These are phyloP conservation scores for Erodium texanum DNA, from an alignment of 441 rosid genomes.

Conservation along the genomic window DNA sequence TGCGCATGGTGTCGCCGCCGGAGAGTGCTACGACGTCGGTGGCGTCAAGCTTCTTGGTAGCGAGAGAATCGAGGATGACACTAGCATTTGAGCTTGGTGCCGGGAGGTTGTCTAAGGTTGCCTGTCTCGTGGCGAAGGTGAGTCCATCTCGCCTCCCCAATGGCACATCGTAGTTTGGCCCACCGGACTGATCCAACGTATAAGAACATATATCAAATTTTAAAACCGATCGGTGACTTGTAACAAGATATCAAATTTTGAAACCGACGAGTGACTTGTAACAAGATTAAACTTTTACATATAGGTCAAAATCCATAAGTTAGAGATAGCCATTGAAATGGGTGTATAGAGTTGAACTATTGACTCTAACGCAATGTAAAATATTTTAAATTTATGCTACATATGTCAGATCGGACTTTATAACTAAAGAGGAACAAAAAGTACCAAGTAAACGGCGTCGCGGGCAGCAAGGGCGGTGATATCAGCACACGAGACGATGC, in stretches of 20 bases:
- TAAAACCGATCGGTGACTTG: no score
- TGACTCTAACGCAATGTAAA: no score
- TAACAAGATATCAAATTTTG: no score
- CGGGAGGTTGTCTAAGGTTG: conserved; percentile 46
- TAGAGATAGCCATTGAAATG: no score
- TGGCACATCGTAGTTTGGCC: conserved; percentile 65
- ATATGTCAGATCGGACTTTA: no score
- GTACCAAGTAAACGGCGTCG: conserved; percentile 57
- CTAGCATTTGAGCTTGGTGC: conserved; percentile 35
- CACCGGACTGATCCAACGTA: conserved; percentile 46
- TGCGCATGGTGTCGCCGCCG: conserved; percentile 69
- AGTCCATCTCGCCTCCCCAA: conserved; percentile 67
- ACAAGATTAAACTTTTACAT: no score
- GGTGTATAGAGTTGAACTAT: no score
- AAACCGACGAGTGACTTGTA: no score
- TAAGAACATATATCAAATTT: no score
- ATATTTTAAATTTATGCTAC: no score
- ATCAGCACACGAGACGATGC: conserved; percentile 71
- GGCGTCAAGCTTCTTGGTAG: conserved; percentile 37
- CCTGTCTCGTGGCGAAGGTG: conserved; percentile 35
- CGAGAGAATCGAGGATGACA: conserved; percentile 33
- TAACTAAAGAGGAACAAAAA: no score
- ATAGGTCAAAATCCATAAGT: no score
- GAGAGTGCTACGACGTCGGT: conserved; percentile 59
- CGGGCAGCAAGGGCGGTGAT: conserved; percentile 70